A percentile compares a stretch with the other conserved stretches of the same genome.
These are phyloP conservation scores for Breynia disticha DNA, from an alignment of 441 rosid species.

Conservation along the genomic window DNA sequence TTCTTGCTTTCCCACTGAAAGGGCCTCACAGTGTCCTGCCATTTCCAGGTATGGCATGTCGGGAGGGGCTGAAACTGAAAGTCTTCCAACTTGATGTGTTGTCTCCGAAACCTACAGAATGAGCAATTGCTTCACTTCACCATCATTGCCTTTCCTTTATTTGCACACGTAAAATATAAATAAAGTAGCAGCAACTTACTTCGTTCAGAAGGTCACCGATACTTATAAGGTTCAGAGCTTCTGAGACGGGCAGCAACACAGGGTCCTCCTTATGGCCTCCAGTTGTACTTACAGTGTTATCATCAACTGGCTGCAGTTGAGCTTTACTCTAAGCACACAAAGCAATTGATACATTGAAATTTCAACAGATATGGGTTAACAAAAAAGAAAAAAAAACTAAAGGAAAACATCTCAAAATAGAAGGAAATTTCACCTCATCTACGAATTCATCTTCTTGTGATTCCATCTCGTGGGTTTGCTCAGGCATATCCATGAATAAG, in stretches of 20 bases:
- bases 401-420: background rate
- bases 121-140: background rate
- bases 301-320: constrained; percentile 32
- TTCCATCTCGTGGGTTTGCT: constrained; percentile 25
- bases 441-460: constrained; percentile 21
- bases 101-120: constrained; percentile 55
- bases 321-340: constrained; percentile 24
- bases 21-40: constrained; percentile 82
- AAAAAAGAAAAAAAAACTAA: constrained; percentile 1
- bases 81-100: constrained; percentile 58
- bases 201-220: constrained; percentile 46
- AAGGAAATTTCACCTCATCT: constrained; percentile 25
- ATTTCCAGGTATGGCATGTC: constrained; percentile 69
- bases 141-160: background rate
- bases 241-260: constrained; percentile 19
- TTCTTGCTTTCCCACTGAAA: constrained; percentile 69
- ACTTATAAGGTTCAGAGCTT: constrained; percentile 35
- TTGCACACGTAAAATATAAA: background rate
- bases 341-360: background rate
- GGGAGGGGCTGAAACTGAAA: constrained; percentile 49
- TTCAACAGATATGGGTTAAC: background rate
- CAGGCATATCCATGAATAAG: constrained; percentile 41
- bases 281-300: constrained; percentile 28
- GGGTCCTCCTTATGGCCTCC: constrained; percentile 40
- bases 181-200: constrained; percentile 29